Evolutionary conservation across 208 protist species (phyloP).

Genomic region (Kentomonas sorsogonicus): DNA sequence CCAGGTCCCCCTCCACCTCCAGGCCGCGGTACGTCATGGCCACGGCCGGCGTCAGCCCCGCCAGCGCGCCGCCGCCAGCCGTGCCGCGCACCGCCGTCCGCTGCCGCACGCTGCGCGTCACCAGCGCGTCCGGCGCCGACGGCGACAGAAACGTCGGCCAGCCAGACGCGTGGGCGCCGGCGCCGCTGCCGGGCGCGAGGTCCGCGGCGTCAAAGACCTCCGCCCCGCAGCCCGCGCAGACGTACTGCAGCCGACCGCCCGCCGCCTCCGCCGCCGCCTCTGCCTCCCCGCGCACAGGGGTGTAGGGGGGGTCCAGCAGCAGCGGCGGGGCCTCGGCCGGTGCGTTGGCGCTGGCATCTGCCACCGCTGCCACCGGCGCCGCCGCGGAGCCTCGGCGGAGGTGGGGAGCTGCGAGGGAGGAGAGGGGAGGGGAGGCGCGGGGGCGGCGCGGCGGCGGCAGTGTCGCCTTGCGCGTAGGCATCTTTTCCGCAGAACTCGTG

Average conservation of each 20-base stretch:
- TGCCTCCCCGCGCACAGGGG: constrained; percentile 29
- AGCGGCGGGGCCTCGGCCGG: constrained; percentile 12
- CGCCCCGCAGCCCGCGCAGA: constrained; percentile 23
- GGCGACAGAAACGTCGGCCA: constrained; percentile 49
- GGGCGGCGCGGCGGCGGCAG: too few species aligned
- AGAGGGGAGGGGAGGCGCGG: too few species aligned
- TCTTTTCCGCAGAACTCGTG: neutral
- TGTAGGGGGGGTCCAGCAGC: constrained; percentile 48
- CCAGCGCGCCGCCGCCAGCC: neutral
- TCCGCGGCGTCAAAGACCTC: constrained; percentile 24
- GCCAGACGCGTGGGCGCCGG: constrained; percentile 22
- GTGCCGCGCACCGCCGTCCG: constrained; percentile 2
- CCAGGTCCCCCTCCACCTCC: constrained; percentile 46
- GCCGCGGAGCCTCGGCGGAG: too few species aligned
- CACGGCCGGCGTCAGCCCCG: neutral
- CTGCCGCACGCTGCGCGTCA: constrained; percentile 25
- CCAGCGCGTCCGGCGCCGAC: constrained; percentile 5
- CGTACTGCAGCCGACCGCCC: constrained; percentile 20
- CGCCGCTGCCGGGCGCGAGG: constrained; percentile 11
- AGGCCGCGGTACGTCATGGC: constrained; percentile 28
- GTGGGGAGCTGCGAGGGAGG: too few species aligned
- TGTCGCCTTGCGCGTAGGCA: neutral
- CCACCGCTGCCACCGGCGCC: neutral
- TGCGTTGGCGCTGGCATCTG: neutral
- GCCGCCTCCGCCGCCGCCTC: neutral